Conservation (phyloP, 148 eudicot species). For the Euryodendron excelsum region DNA sequence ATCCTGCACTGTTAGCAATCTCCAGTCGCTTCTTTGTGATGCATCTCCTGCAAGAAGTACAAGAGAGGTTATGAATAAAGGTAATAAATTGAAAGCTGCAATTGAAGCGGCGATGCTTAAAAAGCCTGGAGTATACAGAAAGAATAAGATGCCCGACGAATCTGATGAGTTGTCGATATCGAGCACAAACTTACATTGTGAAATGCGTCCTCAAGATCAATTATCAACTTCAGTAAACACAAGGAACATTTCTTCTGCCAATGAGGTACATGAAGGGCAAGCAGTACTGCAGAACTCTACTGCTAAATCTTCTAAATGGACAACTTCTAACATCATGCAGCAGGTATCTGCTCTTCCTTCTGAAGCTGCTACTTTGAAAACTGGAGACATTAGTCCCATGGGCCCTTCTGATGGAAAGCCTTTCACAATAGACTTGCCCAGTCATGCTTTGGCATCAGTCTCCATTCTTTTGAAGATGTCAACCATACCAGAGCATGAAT, state of each 20-base stretch:
- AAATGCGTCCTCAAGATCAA: constrained; percentile 35
- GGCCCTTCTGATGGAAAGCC: constrained; percentile 33
- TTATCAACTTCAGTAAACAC: constrained; percentile 25
- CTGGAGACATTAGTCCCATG: constrained; percentile 15
- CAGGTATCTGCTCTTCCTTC: constrained; percentile 40
- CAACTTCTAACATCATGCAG: constrained; percentile 28
- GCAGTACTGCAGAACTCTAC: constrained; percentile 15
- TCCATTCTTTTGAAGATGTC: constrained; percentile 35
- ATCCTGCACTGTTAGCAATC: constrained; percentile 28
- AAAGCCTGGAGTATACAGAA: constrained; percentile 61
- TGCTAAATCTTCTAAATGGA: constrained; percentile 37
- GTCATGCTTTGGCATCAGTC: constrained; percentile 14
- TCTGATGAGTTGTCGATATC: constrained; percentile 43
- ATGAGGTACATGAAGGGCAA: constrained; percentile 37
- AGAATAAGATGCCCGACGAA: constrained; percentile 49
- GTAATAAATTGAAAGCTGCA: constrained; percentile 73
- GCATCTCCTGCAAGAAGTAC: constrained; percentile 40
- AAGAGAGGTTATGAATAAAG: constrained; percentile 48
- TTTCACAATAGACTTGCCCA: constrained; percentile 11
- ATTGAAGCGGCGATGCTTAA: constrained; percentile 86
- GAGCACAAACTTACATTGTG: constrained; percentile 27
- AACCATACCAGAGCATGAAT: constrained; percentile 79
- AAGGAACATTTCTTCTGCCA: constrained; percentile 28
- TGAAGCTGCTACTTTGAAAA: constrained; percentile 32
- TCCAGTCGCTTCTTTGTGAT: constrained; percentile 34